A percentile compares a stretch with the other conserved stretches of the same genome.
phyloP scores from a whole-genome alignment of 2,329 filamentous ascomycete species.

The Fonsecaea multimorphosa region DNA sequence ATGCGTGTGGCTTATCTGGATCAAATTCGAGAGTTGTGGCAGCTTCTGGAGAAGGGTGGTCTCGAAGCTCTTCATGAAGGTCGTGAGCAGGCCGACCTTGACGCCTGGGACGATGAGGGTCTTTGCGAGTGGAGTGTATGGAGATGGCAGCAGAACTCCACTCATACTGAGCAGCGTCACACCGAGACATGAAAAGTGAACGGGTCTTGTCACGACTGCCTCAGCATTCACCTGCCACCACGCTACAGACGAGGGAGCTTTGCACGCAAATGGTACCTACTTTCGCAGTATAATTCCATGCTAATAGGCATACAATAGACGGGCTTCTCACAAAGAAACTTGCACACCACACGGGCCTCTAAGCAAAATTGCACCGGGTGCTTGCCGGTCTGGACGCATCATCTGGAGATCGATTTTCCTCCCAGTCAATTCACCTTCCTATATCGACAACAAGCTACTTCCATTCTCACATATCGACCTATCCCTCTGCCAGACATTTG shows the following conservation, averaged over 20 bases:
- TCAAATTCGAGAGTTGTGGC: conserved; percentile 51
- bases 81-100: conserved; percentile 53
- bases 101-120: conserved; percentile 53
- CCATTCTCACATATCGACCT: neutral
- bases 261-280: neutral
- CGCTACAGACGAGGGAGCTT: neutral
- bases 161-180: neutral
- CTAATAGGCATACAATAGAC: conserved; percentile 3
- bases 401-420: neutral
- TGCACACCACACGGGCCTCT: neutral
- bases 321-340: neutral
- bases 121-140: conserved; percentile 58
- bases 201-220: neutral
- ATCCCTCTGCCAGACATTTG: neutral
- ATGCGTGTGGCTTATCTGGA: conserved; percentile 52
- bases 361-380: neutral
- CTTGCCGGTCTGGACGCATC: neutral
- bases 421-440: neutral
- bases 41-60: conserved; percentile 46
- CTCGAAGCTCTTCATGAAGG: conserved; percentile 51
- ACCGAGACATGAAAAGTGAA: neutral
- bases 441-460: neutral
- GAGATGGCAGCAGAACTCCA: conserved; percentile 44
- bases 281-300: neutral
- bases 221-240: neutral